Evolutionary conservation across 257 asterid species (phyloP), one percentile per base, ranked within the genome.

Genomic region (Pogostemon cablin): DNA sequence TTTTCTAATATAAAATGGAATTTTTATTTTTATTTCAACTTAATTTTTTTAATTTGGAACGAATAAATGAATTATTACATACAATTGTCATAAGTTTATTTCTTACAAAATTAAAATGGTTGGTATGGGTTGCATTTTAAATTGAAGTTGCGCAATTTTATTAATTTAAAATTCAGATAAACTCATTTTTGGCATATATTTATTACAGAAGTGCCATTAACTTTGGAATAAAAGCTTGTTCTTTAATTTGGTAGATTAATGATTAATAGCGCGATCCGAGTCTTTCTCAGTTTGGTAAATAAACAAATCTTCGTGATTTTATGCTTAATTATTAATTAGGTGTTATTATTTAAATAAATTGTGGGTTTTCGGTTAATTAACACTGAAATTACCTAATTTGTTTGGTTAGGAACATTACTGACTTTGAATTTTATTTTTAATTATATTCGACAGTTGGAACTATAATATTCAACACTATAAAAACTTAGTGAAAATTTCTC

Each of bases 271-370:
- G 20, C 37, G 35, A 65, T 72, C 76, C 4, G 32, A 62, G 73
- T 65, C 38, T 60, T 59, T 9, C 49, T 46, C 47, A 32, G 73
- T 66, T 61, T 65, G 73, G 9, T 71, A 60, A 67, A 77, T 41
- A 69, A 53, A 40, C 40, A 44, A 60, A 17, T 25, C 75, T 57
- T 37, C 60, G 3, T 67, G 34, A 56, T 32, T 69, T 34, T 52
- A 60, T 38, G 37, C 41, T 55, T 69, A 6, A 68, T 32, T 32
- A 42, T 54, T 71, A 46, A 71, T 57, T 65, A 59, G 32, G 44
- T 32, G 3, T 4, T 49, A 25, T 46, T 12, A 9, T 9, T 60
- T 39, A 15, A 15, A 15, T 15, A 35, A 58, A 17, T 53, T 3
- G 38, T 35, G 38, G 11, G 65, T 34, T 34, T 71, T 48, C 4